A percentile compares a stretch with the other conserved stretches of the same genome.
Conservation (phyloP, 768 basidiomycete species). For the Leucogyrophana mollusca region DNA sequence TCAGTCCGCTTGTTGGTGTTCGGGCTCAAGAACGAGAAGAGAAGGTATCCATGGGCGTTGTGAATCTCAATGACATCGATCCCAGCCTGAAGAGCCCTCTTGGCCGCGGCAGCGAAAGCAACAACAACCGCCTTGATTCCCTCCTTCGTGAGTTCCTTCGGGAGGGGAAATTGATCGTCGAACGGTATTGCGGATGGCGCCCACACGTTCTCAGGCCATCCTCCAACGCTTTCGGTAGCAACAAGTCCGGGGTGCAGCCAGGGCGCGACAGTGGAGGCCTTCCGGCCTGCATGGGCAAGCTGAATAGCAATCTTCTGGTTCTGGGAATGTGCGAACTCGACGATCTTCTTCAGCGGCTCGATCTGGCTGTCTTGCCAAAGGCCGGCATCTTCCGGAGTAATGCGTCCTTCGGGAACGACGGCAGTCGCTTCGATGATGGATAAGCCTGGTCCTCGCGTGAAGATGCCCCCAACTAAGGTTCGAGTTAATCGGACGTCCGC, state of each 20-base stretch:
- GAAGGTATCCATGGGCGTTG: slow-evolving; percentile 61
- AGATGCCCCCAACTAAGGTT: slow-evolving; percentile 47
- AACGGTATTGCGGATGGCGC: slow-evolving; percentile 54
- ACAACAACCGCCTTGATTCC: slow-evolving; percentile 57
- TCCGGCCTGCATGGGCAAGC: slow-evolving; percentile 76
- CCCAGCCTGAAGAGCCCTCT: slow-evolving; percentile 56
- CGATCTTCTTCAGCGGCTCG: slow-evolving; percentile 44
- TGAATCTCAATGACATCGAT: slow-evolving; percentile 63
- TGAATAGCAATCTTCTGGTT: slow-evolving; percentile 72
- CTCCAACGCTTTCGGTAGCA: slow-evolving; percentile 40
- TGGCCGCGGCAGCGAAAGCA: slow-evolving; percentile 53
- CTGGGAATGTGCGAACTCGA: slow-evolving; percentile 72
- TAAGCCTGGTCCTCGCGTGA: slow-evolving; percentile 53
- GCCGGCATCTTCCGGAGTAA: slow-evolving; percentile 63
- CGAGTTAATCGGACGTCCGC: neutral
- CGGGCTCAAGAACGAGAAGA: slow-evolving; percentile 60
- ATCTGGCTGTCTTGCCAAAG: slow-evolving; percentile 64
- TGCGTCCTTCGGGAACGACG: slow-evolving; percentile 60
- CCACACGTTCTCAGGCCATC: slow-evolving; percentile 54
- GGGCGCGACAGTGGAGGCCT: slow-evolving; percentile 61
- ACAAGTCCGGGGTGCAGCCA: slow-evolving; percentile 46
- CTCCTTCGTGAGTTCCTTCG: slow-evolving; percentile 54
- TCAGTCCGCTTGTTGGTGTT: slow-evolving; percentile 61
- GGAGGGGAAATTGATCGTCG: slow-evolving; percentile 42
- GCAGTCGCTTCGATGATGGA: slow-evolving; percentile 68